Evolutionary conservation across 2,329 filamentous ascomycete species (phyloP), one percentile per base, ranked within the genome.

Genomic region (Hysterium pulicare): DNA sequence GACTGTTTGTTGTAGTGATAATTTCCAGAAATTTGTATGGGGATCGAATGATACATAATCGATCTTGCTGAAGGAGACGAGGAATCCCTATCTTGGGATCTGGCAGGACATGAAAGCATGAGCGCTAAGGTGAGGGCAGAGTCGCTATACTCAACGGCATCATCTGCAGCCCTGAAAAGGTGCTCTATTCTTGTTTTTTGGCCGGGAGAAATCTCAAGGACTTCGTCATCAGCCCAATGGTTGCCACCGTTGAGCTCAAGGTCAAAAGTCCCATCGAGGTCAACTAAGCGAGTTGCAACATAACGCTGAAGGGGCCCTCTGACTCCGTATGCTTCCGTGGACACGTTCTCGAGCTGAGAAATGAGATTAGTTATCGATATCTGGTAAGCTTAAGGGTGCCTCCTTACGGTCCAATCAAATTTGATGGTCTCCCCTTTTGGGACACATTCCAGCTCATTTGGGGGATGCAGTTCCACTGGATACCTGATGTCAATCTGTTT

Each of bases 31-130:
- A 50, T 48, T 28, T 52, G 49, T 30, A 52, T 48, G 21, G 40
- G 32, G 24, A 52, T 44, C 33, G n/a, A 22, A 31, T 47, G 31
- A 15, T 22, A 31, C 33, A 43, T 43, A 19, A 51, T 32, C 5
- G 44, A 39, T 13, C 48, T 35, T 19, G 41, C 23, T 8, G 24
- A 28, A 17, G 16, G 13, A 9, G 22, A 26, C 15, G 28, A 21
- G 20, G 13, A 13, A 9, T 11, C 23, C 6, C 45, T 38, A 8
- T 32, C 33, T 19, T 43, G 38, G 7, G 45, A 42, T 33, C 50
- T 48, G 6, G 47, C 43, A 11, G 47, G 47, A 37, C 50, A 47
- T 7, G 47, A 45, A 9, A 52, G 47, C 39, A 46, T 46, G 8
- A 52, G 45, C 9, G 46, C 40, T 8, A 52, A 19, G 9, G 34